Percentiles rank a stretch among this genome's conserved stretches.
Conservation (phyloP, 2,329 filamentous ascomycete genomes). For the Fusarium staphyleae region DNA sequence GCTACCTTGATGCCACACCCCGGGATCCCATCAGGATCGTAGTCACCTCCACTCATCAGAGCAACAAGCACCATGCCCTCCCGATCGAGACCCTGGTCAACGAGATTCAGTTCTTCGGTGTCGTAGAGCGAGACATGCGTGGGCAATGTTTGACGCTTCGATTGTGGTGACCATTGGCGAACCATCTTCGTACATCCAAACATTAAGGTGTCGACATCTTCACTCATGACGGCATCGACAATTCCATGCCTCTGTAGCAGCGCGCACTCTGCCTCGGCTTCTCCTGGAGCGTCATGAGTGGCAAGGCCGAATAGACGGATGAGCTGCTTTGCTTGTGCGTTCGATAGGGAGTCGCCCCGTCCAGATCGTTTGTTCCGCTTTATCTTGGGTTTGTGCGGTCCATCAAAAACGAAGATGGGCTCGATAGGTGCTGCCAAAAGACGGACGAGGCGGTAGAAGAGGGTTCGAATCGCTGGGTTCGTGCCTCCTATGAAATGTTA, state of each 20-base stretch:
- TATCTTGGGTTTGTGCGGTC: conserved; percentile 81
- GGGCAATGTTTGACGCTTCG: conserved; percentile 68
- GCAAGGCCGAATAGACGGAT: conserved; percentile 86
- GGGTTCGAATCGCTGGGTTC: conserved; percentile 87
- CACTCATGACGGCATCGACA: conserved; percentile 92
- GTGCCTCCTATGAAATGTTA: conserved; percentile 66
- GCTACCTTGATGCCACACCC: conserved; percentile 89
- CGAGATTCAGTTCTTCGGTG: conserved; percentile 58
- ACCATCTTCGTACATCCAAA: conserved; percentile 85
- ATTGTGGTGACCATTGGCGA: conserved; percentile 83
- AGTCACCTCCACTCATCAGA: conserved; percentile 94
- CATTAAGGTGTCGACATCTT: conserved; percentile 98
- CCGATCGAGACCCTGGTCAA: conserved; percentile 70
- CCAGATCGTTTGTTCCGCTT: conserved; percentile 84
- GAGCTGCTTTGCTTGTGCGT: conserved; percentile 81
- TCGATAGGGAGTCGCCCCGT: conserved; percentile 70
- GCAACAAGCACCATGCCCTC: conserved; percentile 95
- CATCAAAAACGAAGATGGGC: conserved; percentile 90
- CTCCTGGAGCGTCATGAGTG: conserved; percentile 86
- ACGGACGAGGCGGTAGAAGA: conserved; percentile 89
- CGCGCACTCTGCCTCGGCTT: conserved; percentile 96
- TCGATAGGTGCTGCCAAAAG: conserved; percentile 80
- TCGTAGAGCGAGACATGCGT: conserved; percentile 90
- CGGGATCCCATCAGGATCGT: conserved; percentile 85
- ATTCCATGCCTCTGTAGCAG: conserved; percentile 80